Conservation (phyloP, 2,329 filamentous ascomycete genomes). For the Ascosphaera pollenicola region DNA sequence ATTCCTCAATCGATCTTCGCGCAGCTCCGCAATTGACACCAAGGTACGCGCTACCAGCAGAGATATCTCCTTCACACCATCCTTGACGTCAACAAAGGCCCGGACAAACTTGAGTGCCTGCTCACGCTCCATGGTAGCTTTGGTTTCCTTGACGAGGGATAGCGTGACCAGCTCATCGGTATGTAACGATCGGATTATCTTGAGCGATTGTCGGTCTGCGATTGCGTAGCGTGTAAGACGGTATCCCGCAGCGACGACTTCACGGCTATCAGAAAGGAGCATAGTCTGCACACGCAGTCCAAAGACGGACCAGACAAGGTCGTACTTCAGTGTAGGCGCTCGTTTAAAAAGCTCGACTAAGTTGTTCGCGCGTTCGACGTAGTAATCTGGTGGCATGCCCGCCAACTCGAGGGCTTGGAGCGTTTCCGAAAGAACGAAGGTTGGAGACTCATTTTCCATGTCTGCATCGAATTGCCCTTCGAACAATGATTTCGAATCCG, state of each 20-base stretch:
- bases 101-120: slow-evolving; percentile 93
- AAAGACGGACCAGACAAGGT: slow-evolving; percentile 89
- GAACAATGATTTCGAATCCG: slow-evolving; percentile 19
- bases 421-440: slow-evolving; percentile 73
- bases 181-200: slow-evolving; percentile 67
- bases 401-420: slow-evolving; percentile 74
- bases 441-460: slow-evolving; percentile 61
- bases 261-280: slow-evolving; percentile 84
- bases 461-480: slow-evolving; percentile 32
- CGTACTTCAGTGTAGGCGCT: slow-evolving; percentile 84
- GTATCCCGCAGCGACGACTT: slow-evolving; percentile 89
- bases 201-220: slow-evolving; percentile 71
- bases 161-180: slow-evolving; percentile 84
- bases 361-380: slow-evolving; percentile 77
- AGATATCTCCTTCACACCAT: slow-evolving; percentile 71
- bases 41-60: slow-evolving; percentile 72
- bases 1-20: slow-evolving; percentile 63
- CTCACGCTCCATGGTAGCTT: slow-evolving; percentile 90
- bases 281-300: slow-evolving; percentile 85
- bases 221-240: slow-evolving; percentile 85
- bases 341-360: slow-evolving; percentile 93
- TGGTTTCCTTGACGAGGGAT: slow-evolving; percentile 85
- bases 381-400: slow-evolving; percentile 80
- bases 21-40: slow-evolving; percentile 70
- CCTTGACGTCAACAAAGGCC: slow-evolving; percentile 87